Conservation (phyloP, 139 green algal species). For the Chlorella sp. region DNA sequence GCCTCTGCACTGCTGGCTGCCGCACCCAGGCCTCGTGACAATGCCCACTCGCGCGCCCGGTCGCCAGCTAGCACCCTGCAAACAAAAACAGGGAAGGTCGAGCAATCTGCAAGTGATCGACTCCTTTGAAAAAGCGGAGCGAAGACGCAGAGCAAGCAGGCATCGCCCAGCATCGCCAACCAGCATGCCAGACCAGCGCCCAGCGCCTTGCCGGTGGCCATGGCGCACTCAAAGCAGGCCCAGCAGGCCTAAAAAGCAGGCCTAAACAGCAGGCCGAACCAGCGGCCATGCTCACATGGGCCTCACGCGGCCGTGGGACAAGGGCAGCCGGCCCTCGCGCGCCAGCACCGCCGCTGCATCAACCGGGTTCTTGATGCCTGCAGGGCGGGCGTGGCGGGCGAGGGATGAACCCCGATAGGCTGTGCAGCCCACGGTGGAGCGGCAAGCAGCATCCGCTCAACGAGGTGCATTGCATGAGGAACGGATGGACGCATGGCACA, state of each 20-base stretch:
- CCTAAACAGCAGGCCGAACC: not conserved
- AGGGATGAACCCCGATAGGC: too few species aligned
- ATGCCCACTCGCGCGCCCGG: constrained; percentile 66
- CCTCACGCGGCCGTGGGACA: constrained; percentile 75
- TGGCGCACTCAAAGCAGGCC: too few species aligned
- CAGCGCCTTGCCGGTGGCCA: too few species aligned
- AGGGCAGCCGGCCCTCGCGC: constrained; percentile 39
- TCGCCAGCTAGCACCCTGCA: constrained; percentile 81
- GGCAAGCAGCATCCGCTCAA: too few species aligned
- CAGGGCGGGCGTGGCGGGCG: not conserved
- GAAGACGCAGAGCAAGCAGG: not conserved
- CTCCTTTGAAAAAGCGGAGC: not conserved
- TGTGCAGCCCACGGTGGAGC: too few species aligned
- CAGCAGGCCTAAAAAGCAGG: not conserved
- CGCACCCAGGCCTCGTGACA: constrained; percentile 47
- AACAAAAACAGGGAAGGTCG: not conserved
- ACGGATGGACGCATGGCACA: too few species aligned
- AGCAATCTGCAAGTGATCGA: not conserved
- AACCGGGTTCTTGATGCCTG: constrained; percentile 76
- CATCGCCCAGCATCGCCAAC: too few species aligned
- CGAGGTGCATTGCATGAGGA: too few species aligned
- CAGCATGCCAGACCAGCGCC: too few species aligned
- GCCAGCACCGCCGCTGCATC: constrained; percentile 66
- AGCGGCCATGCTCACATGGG: constrained; percentile 69
- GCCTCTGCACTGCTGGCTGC: constrained; percentile 18